Evolutionary conservation across 495 filamentous ascomycete genomes (phyloP), one percentile per base, ranked within the genome.

Genomic region (Hypoxylon lenormandii): DNA sequence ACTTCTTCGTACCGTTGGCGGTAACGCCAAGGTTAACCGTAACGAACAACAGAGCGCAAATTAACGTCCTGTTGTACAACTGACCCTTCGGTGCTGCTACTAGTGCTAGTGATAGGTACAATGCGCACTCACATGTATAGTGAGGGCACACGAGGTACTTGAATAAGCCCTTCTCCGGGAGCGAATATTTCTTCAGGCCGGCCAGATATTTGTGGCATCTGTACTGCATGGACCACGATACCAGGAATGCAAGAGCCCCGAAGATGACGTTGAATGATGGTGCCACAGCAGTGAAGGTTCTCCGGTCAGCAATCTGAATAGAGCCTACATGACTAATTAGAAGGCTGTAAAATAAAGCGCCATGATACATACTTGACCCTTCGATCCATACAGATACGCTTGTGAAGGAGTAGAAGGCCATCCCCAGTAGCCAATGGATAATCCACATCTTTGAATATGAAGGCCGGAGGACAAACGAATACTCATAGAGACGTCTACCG

Each of bases 311-410:
- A 72, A 42, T 65, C 15, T 59, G 50, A 13, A 73, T 74, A 18
- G 73, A 66, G 45, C 51, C 67, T 72, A 19, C 23, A 50, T 60
- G 53, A 56, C 58, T 43, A 70, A 49, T 63, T 68, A 60, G 54
- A 62, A 72, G 23, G 26, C 43, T 55, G 16, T 50, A 46, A 46
- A 58, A 60, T 18, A 53, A 33, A 26, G 13, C 18, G 21, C 12
- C 40, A 47, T 16, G 22, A 45, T 56, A 74, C 84, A 62, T 81
- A 94, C 93, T 82, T 54, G 89, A 85, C 21, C 92, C 93, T 76
- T 97, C 93, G 55, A 97, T 85, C 95, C 94, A 97, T 33, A 96
- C 79, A 2, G 91, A 84, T 55, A 97, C 78, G 21, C 87, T 85
- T 56, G 90, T 87, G 30, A 79, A 80, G 13, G 89, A 68, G 76